phyloP scores from a whole-genome alignment of 345 rosid species.

The Gynandropsis gynandra region DNA sequence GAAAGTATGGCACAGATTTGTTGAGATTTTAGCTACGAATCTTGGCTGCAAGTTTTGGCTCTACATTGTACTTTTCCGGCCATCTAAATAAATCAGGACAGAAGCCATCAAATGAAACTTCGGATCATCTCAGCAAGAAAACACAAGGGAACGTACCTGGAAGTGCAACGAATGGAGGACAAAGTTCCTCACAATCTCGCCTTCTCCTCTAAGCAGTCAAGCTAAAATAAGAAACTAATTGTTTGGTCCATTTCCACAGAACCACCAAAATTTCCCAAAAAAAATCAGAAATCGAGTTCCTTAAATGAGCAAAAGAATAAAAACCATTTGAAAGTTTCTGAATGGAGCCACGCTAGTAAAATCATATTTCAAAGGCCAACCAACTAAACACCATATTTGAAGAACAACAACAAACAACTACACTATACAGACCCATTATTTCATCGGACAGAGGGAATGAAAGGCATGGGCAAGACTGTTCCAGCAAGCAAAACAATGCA shows the following conservation, averaged over 20 bases:
- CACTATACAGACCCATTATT: neutral
- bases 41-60: no score
- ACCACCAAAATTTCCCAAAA: slow-evolving; percentile 24
- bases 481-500: neutral
- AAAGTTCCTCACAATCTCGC: slow-evolving; percentile 62
- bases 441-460: neutral
- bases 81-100: neutral
- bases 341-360: slow-evolving; percentile 1
- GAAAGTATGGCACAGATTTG: neutral
- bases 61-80: no score
- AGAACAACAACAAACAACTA: slow-evolving; percentile 6
- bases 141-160: slow-evolving; percentile 52
- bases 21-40: no score
- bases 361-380: neutral
- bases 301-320: slow-evolving; percentile 5
- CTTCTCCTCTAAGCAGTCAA: slow-evolving; percentile 68
- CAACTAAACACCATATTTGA: neutral
- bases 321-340: neutral
- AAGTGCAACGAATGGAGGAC: slow-evolving; percentile 68
- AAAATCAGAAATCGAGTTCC: slow-evolving; percentile 24
- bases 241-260: slow-evolving; percentile 21
- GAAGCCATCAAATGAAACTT: slow-evolving; percentile 2
- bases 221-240: slow-evolving; percentile 37
- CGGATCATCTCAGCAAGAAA: slow-evolving; percentile 2
- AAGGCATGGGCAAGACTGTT: slow-evolving; percentile 3